Evolutionary conservation across 805 yeast genomes (phyloP), one percentile per base, ranked within the genome.

Genomic region (Saccharomyces jurei): DNA sequence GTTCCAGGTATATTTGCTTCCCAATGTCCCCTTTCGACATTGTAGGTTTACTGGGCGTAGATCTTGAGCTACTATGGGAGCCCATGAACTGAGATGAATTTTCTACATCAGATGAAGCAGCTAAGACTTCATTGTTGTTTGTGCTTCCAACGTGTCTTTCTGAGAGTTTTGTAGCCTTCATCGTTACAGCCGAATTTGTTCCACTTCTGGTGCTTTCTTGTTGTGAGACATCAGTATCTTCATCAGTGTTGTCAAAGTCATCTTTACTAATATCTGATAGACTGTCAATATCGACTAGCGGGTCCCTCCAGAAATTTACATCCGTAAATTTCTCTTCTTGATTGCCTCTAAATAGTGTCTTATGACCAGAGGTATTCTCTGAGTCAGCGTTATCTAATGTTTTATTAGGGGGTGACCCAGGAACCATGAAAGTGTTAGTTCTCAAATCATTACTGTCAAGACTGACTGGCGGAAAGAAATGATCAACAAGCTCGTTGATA

Each of bases 401-500:
- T 8, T 52, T 56, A 50, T 60, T 59, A 5, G 55, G 56, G 4
- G 62, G 71, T 41, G 72, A 64, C 22, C 73, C 71, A 9, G 70
- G 69, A 4, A 71, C 64, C 48, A 66, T 67, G 2, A 70, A 63
- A 32, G 59, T 56, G 2, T 60, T 41, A 52, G 68, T 66, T 52
- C 64, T 63, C 56, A 69, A 63, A 54, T 72, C 73, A 49, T 67
- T 68, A 30, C 63, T 60, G 9, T 57, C 56, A n/a, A 53, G 48
- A 5, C 52, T 72, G 48, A 82, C 86, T 0, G 97, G 96, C 8
- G 99, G 99, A 78, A 94, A 94, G 69, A 91, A 91, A 69, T 94
- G 98, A 71, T 94, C 99, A 11, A 94, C 97, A 53, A 94, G 77
- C 68, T 94, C 98, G 48, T 94, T 88, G 64, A 94, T 92, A 59